Evolutionary conservation across 2,329 filamentous ascomycete genomes (phyloP).

Genomic region (Claviceps arundinis): DNA sequence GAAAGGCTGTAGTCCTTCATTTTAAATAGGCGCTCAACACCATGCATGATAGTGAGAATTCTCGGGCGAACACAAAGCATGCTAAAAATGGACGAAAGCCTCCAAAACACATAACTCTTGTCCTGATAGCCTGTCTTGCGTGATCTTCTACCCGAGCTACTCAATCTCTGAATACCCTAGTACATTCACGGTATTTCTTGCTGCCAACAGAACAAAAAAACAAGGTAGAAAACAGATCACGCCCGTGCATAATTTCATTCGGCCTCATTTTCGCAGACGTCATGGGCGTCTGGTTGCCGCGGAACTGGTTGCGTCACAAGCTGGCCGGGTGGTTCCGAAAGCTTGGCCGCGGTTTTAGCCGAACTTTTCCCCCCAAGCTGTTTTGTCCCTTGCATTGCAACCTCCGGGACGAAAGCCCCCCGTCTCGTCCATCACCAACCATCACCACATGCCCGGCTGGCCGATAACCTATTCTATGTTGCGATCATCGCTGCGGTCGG

Average conservation of each 20-base stretch:
- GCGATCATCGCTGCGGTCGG: constrained; percentile 55
- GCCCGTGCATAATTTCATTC: too few relatives aligned
- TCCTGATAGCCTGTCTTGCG: not conserved
- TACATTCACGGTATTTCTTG: not conserved
- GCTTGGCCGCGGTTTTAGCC: constrained; percentile 19
- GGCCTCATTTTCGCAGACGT: not conserved
- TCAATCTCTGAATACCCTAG: not conserved
- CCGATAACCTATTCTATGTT: constrained; percentile 48
- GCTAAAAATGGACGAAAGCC: not conserved
- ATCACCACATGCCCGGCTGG: constrained; percentile 22
- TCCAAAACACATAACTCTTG: not conserved
- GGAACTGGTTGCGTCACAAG: constrained; percentile 16
- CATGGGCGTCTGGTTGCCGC: not conserved
- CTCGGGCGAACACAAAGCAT: not conserved
- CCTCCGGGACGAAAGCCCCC: constrained; percentile 6
- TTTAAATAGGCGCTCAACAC: not conserved
- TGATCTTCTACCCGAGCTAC: not conserved
- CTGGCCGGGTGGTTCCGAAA: constrained; percentile 12
- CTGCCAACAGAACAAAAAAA: not conserved
- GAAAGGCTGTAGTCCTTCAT: not conserved
- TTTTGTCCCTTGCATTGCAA: constrained; percentile 24
- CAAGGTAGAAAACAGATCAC: not conserved
- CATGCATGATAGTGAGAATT: not conserved
- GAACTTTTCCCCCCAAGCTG: constrained; percentile 30
- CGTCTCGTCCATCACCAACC: constrained; percentile 13